Evolutionary conservation across 176 grass and related monocot genomes (phyloP), one percentile per base, ranked within the genome.

Genomic region (Oryza coarctata): DNA sequence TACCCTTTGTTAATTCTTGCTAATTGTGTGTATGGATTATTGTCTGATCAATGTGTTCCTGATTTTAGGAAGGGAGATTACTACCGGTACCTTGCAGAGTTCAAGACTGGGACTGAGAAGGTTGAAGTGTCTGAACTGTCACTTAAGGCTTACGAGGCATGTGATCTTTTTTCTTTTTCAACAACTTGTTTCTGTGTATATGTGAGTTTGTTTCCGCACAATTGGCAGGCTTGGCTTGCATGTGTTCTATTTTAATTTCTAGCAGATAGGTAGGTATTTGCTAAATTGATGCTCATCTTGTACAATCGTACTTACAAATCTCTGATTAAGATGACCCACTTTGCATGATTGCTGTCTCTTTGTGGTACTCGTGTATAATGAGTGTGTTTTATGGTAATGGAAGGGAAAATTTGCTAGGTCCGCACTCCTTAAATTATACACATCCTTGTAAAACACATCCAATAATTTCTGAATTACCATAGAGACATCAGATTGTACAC

Each of bases 41-140:
- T 7, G n/a, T 38, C 31, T 81, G 43, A 81, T 74, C 14, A 41
- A 23, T 75, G 44, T 23, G 17, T 15, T 82, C 84, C 72, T 82
- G 55, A 20, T 72, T 78, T 68, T 41, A 93, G 91, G 87, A 93
- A 93, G 84, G 91, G 87, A 33, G 91, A 93, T 82, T 93, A 87
- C 15, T 93, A 93, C 64, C 87, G 87, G 36, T 93, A 93, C 73
- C 76, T 93, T 62, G 77, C 87, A 1, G 91, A 93, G 77, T 90
- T 93, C 76, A 93, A 90, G 84, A 29, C 12, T 69, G 84, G 61
- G 49, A 55, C 39, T 87, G 87, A 93, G 76, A 87, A 76, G 65
- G 85, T 60, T 68, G 80, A 79, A 73, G 84, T 85, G 7, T 77
- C 81, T 66, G 84, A 93, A 14, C 77, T 87, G 30, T 93, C 91